Percentiles rank a stretch among this genome's conserved stretches.
phyloP scores from a whole-genome alignment of 2,329 filamentous ascomycete species.

The Huntiella savannae region DNA sequence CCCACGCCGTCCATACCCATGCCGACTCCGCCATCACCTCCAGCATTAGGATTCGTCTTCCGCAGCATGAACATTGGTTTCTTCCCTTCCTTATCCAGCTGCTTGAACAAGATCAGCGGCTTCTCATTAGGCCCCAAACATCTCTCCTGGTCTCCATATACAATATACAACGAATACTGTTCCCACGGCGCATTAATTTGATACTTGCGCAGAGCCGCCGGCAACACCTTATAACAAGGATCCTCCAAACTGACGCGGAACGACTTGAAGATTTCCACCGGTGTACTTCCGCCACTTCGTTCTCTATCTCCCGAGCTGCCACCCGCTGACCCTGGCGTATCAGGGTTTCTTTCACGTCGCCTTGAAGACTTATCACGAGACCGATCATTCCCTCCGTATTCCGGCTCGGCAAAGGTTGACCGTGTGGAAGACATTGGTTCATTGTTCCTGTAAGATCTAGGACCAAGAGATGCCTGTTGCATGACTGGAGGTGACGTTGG shows the following conservation, averaged over 20 bases:
- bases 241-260: constrained; percentile 97
- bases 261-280: constrained; percentile 95
- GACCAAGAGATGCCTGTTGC: constrained; percentile 36
- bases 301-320: background rate
- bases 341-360: constrained; percentile 40
- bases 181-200: constrained; percentile 97
- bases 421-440: constrained; percentile 34
- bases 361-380: constrained; percentile 27
- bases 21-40: constrained; percentile 27
- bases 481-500: constrained; percentile 46
- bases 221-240: constrained; percentile 90
- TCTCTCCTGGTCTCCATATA: constrained; percentile 94
- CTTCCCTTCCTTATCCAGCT: constrained; percentile 86
- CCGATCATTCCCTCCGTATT: constrained; percentile 15
- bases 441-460: constrained; percentile 37
- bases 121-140: constrained; percentile 85
- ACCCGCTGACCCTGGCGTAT: constrained; percentile 31
- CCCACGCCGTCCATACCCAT: constrained; percentile 30
- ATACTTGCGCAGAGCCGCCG: constrained; percentile 90
- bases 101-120: constrained; percentile 89
- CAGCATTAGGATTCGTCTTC: constrained; percentile 36
- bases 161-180: constrained; percentile 93
- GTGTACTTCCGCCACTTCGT: constrained; percentile 25
- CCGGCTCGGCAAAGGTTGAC: constrained; percentile 34
- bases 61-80: constrained; percentile 99